phyloP scores from a whole-genome alignment of 2,329 filamentous ascomycete genomes.

The Mycocentrospora acerina region DNA sequence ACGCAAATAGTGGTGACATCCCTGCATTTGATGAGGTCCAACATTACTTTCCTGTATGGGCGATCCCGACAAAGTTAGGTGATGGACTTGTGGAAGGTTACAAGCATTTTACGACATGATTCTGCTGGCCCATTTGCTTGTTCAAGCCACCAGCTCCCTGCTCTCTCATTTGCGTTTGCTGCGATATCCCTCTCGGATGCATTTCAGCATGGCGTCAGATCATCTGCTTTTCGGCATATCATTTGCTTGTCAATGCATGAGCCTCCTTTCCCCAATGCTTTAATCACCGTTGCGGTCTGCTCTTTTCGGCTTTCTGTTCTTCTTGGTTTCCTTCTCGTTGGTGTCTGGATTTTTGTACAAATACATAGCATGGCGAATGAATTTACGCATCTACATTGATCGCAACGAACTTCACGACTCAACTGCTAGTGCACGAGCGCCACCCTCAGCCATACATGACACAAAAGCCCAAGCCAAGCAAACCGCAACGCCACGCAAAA shows the following conservation, averaged over 20 bases:
- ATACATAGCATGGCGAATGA: conserved; percentile 16
- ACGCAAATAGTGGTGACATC: conserved; percentile 75
- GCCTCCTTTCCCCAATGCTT: conserved; percentile 11
- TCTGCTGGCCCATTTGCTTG: conserved; percentile 15
- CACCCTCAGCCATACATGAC: no score
- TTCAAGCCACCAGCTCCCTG: conserved; percentile 27
- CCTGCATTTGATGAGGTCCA: conserved; percentile 81
- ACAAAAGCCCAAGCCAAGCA: no score
- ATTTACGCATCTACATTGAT: conserved; percentile 22
- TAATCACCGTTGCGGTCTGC: background rate
- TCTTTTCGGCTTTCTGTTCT: conserved; percentile 5
- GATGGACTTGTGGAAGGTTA: conserved; percentile 82
- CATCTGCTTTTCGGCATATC: conserved; percentile 24
- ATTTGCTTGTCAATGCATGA: conserved; percentile 25
- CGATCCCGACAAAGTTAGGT: conserved; percentile 69
- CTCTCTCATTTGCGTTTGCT: conserved; percentile 29
- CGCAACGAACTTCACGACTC: conserved; percentile 20
- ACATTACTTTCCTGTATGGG: conserved; percentile 78
- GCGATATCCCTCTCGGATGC: conserved; percentile 34
- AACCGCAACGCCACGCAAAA: conserved; percentile 21
- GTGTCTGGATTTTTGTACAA: conserved; percentile 8
- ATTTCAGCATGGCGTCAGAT: conserved; percentile 34
- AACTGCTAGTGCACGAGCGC: background rate
- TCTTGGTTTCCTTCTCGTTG: conserved; percentile 6
- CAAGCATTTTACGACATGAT: conserved; percentile 59